phyloP scores from a whole-genome alignment of 2,329 filamentous ascomycete species.

The Hypoxylon sp. region DNA sequence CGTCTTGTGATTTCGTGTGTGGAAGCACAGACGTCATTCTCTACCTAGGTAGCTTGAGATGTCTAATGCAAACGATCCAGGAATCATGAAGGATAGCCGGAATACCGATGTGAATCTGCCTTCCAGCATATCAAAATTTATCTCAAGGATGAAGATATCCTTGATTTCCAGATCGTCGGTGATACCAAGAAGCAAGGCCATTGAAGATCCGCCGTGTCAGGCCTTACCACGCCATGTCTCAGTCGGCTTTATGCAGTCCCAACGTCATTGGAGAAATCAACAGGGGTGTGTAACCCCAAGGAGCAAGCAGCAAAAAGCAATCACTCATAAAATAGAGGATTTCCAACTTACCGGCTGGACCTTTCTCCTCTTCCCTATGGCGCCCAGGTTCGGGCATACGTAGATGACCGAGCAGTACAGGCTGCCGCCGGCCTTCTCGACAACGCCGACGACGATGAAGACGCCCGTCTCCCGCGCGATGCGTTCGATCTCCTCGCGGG shows the following conservation, averaged over 20 bases:
- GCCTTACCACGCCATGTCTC: neutral
- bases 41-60: too few species aligned
- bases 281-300: neutral
- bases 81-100: neutral
- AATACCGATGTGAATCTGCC: too few species aligned
- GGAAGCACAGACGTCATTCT: too few species aligned
- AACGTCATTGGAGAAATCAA: conserved; percentile 9
- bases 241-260: conserved; percentile 10
- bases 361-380: conserved; percentile 88
- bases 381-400: conserved; percentile 78
- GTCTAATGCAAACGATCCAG: neutral
- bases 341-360: conserved; percentile 79
- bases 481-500: conserved; percentile 80
- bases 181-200: conserved; percentile 2
- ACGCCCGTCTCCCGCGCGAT: conserved; percentile 82
- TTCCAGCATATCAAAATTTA: too few species aligned
- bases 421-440: conserved; percentile 84
- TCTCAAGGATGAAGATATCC: neutral
- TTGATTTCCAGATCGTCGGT: neutral
- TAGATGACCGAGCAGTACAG: conserved; percentile 88
- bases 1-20: conserved; percentile 3
- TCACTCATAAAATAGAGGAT: conserved; percentile 7
- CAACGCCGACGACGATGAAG: conserved; percentile 82
- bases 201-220: neutral
- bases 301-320: neutral